Evolutionary conservation across 2,329 filamentous ascomycete genomes (phyloP), one percentile per base, ranked within the genome.

Genomic region (Ceratocystis cubensis): DNA sequence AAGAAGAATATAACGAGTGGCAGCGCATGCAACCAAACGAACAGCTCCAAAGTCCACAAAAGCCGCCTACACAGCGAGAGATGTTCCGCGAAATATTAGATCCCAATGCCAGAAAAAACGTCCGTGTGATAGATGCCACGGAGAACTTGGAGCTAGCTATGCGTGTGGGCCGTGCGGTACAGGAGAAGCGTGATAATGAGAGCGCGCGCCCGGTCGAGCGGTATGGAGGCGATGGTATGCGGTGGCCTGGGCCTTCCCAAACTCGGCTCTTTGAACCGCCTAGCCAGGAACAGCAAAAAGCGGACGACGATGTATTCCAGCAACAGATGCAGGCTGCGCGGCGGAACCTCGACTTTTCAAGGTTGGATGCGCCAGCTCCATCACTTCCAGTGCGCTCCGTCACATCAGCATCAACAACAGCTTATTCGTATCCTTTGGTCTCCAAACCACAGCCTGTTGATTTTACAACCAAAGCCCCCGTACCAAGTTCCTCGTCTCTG

Each of bases 81-180:
- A 68, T 68, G 65, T 61, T 66, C 61, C 69, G 73, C n/a, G 69
- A 71, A 3, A 71, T 74, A 1, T 73, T 79, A 10, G 61, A 65
- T 48, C 61, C 67, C 44, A 59, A 65, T 17, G 22, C 63, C 74
- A 64, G 78, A 80, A 0, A 82, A 81, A 70, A 80, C 30, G 65
- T 68, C n/a, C 62, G 61, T 7, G 64, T 89, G 1, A 76, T 95
- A 15, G 85, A 89, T 71, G 88, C 88, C 0, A 81, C 81, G 1
- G 84, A 91, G 66, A 80, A 95, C 69, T 82, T 85, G 69, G 87
- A 92, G 10, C 76, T 95, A 59, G 91, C 91, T 0, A 85, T 95
- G 5, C 83, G 87, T 70, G 75, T 95, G 37, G 90, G 90, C 0
- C 85, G 87, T 69, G 82, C 83, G 66, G 90, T 95, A 75, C 82